A percentile compares a stretch with the other conserved stretches of the same genome.
Evolutionary conservation across 1,284 basidiomycete species (phyloP).

Genomic region (Cryptococcus sp.): DNA sequence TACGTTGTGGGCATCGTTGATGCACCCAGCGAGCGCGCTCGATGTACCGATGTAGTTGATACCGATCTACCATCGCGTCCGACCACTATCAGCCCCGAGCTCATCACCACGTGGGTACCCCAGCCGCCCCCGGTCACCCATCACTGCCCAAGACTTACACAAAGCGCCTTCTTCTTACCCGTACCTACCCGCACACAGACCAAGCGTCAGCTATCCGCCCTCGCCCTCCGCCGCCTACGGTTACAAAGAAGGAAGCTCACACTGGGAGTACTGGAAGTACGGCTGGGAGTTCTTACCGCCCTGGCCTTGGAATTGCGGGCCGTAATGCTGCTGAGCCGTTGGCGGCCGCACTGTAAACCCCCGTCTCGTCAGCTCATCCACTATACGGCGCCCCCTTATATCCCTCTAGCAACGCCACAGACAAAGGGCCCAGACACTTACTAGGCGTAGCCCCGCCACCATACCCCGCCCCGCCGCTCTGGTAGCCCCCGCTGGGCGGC

Average conservation of each 20-base stretch:
- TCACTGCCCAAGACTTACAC: conserved; percentile 23
- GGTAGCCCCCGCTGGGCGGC: conserved; percentile 15
- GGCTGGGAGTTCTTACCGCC: conserved; percentile 58
- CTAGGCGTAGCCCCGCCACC: conserved; percentile 17
- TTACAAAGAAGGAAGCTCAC: conserved; percentile 42
- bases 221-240: too few relatives aligned
- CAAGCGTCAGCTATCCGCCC: neutral
- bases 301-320: conserved; percentile 59
- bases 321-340: conserved; percentile 62
- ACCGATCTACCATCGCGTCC: conserved; percentile 34
- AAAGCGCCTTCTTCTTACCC: conserved; percentile 71
- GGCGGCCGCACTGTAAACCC: conserved; percentile 26
- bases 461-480: conserved; percentile 16
- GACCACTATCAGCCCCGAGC: neutral
- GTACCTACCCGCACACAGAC: conserved; percentile 44
- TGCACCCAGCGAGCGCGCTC: conserved; percentile 61
- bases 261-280: conserved; percentile 80
- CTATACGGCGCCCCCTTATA: neutral
- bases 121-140: neutral
- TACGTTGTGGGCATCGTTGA: conserved; percentile 82
- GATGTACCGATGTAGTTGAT: conserved; percentile 46
- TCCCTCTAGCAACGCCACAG: neutral
- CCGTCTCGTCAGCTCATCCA: too few relatives aligned
- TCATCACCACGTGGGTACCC: neutral
- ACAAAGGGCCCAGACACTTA: conserved; percentile 5